Percentiles rank a stretch among this genome's conserved stretches.
These are phyloP conservation scores for Sporothrix humicola DNA, from an alignment of 2,329 filamentous ascomycete genomes.

Conservation along the genomic window DNA sequence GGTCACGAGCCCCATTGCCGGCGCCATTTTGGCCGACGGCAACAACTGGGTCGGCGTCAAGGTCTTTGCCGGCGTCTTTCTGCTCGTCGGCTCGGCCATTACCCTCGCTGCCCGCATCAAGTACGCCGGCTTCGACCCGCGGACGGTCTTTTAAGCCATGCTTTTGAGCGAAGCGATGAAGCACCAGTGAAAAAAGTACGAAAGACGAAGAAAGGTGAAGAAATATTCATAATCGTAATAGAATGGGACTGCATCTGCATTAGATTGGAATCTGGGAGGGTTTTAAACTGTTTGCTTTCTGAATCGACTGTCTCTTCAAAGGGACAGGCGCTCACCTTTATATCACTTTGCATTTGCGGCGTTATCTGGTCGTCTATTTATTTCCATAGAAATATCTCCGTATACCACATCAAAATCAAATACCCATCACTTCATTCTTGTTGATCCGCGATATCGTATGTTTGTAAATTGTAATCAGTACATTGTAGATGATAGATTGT, in stretches of 20 bases:
- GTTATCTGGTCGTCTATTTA: too few species aligned
- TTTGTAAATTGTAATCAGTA: too few species aligned
- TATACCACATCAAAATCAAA: too few species aligned
- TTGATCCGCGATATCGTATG: too few species aligned
- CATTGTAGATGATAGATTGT: too few species aligned
- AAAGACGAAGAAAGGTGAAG: background rate
- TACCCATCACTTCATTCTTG: too few species aligned
- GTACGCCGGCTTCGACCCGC: conserved; percentile 41
- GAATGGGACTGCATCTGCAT: background rate
- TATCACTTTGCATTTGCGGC: background rate
- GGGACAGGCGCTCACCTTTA: background rate
- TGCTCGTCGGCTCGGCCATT: conserved; percentile 43
- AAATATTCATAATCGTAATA: background rate
- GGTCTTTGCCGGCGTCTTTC: conserved; percentile 47
- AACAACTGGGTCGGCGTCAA: conserved; percentile 47
- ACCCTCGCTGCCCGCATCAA: conserved; percentile 40
- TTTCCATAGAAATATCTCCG: too few species aligned
- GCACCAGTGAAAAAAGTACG: too few species aligned
- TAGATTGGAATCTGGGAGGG: background rate
- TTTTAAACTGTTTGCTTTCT: too few species aligned
- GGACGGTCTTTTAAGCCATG: conserved; percentile 39
- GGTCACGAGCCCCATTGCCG: conserved; percentile 58
- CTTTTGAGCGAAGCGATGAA: background rate
- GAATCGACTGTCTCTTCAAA: too few species aligned
- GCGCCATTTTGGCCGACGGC: conserved; percentile 43